Evolutionary conservation across 495 filamentous ascomycete genomes (phyloP), one percentile per base, ranked within the genome.

Genomic region (Aspergillus hancockii): DNA sequence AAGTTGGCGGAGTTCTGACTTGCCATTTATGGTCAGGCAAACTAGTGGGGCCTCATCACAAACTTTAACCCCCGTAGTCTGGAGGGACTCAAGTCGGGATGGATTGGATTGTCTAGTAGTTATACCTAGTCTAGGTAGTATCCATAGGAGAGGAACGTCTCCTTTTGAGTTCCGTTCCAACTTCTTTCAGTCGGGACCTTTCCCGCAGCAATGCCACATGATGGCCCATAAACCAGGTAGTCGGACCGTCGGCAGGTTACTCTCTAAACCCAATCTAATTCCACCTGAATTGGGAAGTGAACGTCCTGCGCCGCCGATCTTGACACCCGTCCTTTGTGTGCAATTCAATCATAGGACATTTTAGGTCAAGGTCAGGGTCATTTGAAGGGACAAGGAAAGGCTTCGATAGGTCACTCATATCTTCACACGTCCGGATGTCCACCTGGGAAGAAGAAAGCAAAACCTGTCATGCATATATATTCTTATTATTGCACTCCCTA

Each of bases 11-110:
- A 32, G 45, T 57, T 45, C 16, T 45, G 32, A 32, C 54, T 5
- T 19, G 54, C 41, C 41, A 34, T 13, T 30, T 49, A 25, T 13
- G 13, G 13, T 38, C 41, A 49, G 46, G 18, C 43, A 57, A 57
- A 57, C 41, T n/a, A 49, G 54, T 57, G 54, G 54, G 41, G 45
- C 19, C 28, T n/a, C 16, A 38, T 55, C 36, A 34, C 22, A 43
- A 43, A 31, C n/a, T 55, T 41, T 45, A 45, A 45, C 2, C 18
- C 41, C 25, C 25, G 7, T 28, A 28, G 25, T 28, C 3, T 40
- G 36, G 36, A 40, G 16, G 16, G 36, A 2, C 9, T 3, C 2
- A n/a, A 40, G 36, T 40, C 36, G 2, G 36, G 9, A 40, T 40
- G 36, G 16, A 28, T 28, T 28, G 25, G 25, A 28, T 9, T 52